Evolutionary conservation across 164 flowering plant species (phyloP).

Genomic region (Cinnamomum chago): DNA sequence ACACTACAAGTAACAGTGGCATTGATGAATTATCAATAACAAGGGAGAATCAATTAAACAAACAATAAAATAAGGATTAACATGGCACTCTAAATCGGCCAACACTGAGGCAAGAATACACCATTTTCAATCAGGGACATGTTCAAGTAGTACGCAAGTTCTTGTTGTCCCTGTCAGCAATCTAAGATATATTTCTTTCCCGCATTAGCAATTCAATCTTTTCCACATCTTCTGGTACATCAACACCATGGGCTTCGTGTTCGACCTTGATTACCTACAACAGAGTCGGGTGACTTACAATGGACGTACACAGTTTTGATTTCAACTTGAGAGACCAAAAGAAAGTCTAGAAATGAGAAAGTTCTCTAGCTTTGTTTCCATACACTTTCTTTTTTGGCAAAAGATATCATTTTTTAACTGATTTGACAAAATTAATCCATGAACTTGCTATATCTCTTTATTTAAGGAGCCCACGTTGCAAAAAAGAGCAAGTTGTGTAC

Average conservation of each 20-base stretch:
- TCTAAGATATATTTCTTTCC: slow-evolving; percentile 28
- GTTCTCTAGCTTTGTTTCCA: neutral
- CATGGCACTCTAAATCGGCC: neutral
- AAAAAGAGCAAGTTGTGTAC: too few relatives aligned
- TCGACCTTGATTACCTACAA: slow-evolving; percentile 42
- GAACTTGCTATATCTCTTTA: too few relatives aligned
- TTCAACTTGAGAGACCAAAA: neutral
- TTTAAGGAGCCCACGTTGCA: too few relatives aligned
- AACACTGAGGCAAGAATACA: neutral
- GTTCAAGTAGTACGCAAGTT: too few relatives aligned
- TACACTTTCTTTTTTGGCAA: too few relatives aligned
- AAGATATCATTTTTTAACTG: too few relatives aligned
- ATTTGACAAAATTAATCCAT: too few relatives aligned
- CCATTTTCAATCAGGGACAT: neutral
- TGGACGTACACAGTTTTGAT: neutral
- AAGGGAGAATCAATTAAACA: neutral
- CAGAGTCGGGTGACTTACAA: neutral
- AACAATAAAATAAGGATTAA: too few relatives aligned
- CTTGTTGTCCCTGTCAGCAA: too few relatives aligned
- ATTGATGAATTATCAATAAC: neutral
- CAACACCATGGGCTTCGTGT: slow-evolving; percentile 45
- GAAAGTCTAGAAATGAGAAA: neutral
- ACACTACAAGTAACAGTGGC: neutral
- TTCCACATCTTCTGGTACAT: slow-evolving; percentile 39
- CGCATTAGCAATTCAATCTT: slow-evolving; percentile 37